phyloP scores from a whole-genome alignment of 306 rosid genomes.

The Corylus heterophylla region DNA sequence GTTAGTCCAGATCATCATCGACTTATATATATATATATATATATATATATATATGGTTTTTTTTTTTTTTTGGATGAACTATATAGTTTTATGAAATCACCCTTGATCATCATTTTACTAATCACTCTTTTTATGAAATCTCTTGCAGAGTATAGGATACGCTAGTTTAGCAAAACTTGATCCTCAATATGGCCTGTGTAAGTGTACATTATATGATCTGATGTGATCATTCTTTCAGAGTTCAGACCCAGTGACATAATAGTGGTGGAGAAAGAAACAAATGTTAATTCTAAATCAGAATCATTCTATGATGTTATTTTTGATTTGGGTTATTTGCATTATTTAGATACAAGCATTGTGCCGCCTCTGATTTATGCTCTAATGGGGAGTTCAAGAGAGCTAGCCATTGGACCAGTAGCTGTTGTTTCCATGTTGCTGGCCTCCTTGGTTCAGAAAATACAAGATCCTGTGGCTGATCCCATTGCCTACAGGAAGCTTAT shows the following conservation, averaged over 20 bases:
- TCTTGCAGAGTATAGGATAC: conserved; percentile 86
- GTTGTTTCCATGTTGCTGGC: conserved; percentile 81
- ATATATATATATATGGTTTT: no score
- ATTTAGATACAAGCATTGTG: conserved; percentile 78
- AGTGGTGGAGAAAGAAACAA: neutral
- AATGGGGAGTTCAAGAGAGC: conserved; percentile 93
- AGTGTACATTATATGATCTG: conserved; percentile 7
- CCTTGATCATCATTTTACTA: no score
- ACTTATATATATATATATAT: no score
- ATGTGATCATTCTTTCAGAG: neutral
- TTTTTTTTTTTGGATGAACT: neutral
- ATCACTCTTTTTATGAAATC: neutral
- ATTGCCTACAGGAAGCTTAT: conserved; percentile 58
- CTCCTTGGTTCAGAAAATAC: conserved; percentile 53
- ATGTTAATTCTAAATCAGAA: neutral
- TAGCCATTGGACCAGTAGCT: conserved; percentile 96
- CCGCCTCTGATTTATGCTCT: conserved; percentile 89
- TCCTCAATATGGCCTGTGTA: conserved; percentile 89
- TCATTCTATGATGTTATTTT: neutral
- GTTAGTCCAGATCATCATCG: neutral
- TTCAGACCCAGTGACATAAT: neutral
- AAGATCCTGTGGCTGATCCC: conserved; percentile 70
- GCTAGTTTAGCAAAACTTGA: conserved; percentile 83
- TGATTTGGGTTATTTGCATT: conserved; percentile 7
- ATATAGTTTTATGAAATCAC: no score